Evolutionary conservation across 2,329 filamentous ascomycete genomes (phyloP), one percentile per base, ranked within the genome.

Genomic region (Pestalotiopsis sp.): DNA sequence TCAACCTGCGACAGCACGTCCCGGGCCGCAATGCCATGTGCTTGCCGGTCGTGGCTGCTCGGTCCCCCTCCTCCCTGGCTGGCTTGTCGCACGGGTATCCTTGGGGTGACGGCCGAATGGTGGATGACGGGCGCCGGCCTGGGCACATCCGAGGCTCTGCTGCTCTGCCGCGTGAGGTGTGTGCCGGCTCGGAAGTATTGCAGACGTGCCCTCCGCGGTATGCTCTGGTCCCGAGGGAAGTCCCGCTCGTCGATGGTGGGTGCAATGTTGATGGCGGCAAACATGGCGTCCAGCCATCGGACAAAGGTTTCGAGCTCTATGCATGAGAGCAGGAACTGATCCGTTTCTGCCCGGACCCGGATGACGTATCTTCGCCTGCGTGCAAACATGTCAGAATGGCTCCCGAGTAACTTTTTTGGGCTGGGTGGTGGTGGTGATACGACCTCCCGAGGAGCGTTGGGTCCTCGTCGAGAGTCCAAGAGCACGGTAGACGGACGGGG

Each of bases 261-360:
- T 13, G 91, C 89, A 23, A 94, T 87, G 74, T 93, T 90, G 69
- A 94, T 92, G 61, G 90, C 91, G n/a, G 91, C 90, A 74, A 91
- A 92, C 11, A 93, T 81, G 2, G 84, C 84, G 75, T 93, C 90
- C 2, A 94, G 81, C 90, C 92, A 92, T 64, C 85, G 85, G 70
- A 93, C 84, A 77, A 94, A 92, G 0, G 85, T 88, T 68, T 89
- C 86, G 66, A 93, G 83, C 65, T 89, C 87, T 66, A 88, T 81
- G 71, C 91, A 91, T 2, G 90, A 90, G 7, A 94, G 80, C 23
- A 94, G 80, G 69, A 94, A 90, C 75, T 94, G 92, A 72, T 94
- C 91, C 1, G 89, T 89, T 79, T 94, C 92, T 39, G 90, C 86
- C 36, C 92, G 87, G 69, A 94, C 77, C n/a, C 92, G 89, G 70